Percentiles rank a stretch among this genome's conserved stretches.
phyloP scores from a whole-genome alignment of 164 flowering plant species.

The Magnolia kwangsiensis region DNA sequence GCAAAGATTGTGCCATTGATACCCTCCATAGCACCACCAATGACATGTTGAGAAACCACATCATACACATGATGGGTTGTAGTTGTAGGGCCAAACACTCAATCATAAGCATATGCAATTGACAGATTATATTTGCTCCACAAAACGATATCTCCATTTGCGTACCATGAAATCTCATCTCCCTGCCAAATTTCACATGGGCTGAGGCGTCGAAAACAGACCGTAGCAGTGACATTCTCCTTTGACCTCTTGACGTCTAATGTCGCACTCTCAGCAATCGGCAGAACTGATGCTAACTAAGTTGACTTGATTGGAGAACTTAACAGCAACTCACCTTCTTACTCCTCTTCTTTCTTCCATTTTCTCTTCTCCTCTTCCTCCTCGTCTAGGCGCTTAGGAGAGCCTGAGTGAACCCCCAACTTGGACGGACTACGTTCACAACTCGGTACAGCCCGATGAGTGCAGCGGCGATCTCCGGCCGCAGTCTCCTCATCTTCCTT shows the following conservation, averaged over 20 bases:
- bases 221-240: slow-evolving; percentile 94
- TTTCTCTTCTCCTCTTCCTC: too few relatives aligned
- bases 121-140: slow-evolving; percentile 79
- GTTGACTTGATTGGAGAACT: too few relatives aligned
- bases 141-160: slow-evolving; percentile 89
- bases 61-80: slow-evolving; percentile 97
- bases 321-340: too few relatives aligned
- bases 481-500: too few relatives aligned
- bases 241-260: slow-evolving; percentile 47
- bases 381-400: too few relatives aligned
- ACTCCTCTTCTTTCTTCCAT: too few relatives aligned
- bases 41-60: slow-evolving; percentile 88
- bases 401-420: too few relatives aligned
- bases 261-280: slow-evolving; percentile 43
- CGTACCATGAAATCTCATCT: slow-evolving; percentile 97
- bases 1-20: slow-evolving; percentile 94
- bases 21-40: slow-evolving; percentile 93
- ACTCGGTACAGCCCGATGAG: too few relatives aligned
- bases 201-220: slow-evolving; percentile 96
- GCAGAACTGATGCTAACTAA: too few relatives aligned
- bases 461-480: too few relatives aligned
- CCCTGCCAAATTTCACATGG: slow-evolving; percentile 94
- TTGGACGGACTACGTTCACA: too few relatives aligned
- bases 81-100: slow-evolving; percentile 98
- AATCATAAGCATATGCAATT: slow-evolving; percentile 90